Conservation (phyloP, 805 yeast species). For the Candida xiaguanensis region DNA sequence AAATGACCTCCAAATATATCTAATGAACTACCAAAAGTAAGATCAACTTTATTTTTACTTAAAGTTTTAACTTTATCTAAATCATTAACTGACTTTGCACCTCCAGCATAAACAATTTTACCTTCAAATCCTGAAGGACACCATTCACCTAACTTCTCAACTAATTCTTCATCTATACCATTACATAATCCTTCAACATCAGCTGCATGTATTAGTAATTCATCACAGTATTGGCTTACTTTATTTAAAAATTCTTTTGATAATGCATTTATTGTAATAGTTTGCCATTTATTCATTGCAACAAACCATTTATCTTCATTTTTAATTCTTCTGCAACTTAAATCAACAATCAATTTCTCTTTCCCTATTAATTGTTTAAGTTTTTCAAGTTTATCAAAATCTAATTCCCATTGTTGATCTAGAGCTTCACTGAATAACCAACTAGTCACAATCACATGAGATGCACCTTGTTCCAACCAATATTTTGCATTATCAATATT, state of each 20-base stretch:
- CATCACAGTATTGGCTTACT: slow-evolving; percentile 69
- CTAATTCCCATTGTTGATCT: slow-evolving; percentile 39
- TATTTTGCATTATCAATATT: slow-evolving; percentile 63
- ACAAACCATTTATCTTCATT: slow-evolving; percentile 67
- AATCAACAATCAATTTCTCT: slow-evolving; percentile 71
- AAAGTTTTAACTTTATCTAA: slow-evolving; percentile 59
- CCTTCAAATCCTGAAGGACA: slow-evolving; percentile 48
- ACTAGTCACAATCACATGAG: slow-evolving; percentile 87
- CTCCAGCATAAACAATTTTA: slow-evolving; percentile 94
- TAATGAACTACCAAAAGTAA: slow-evolving; percentile 88
- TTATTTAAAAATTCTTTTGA: slow-evolving; percentile 47
- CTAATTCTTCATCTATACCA: slow-evolving; percentile 85
- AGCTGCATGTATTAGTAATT: slow-evolving; percentile 94
- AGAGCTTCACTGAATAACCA: slow-evolving; percentile 74
- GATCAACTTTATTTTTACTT: slow-evolving; percentile 80
- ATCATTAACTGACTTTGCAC: slow-evolving; percentile 76
- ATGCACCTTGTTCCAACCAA: slow-evolving; percentile 79
- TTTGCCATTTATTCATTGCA: slow-evolving; percentile 98
- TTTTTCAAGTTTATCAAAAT: slow-evolving; percentile 48
- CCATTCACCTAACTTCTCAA: slow-evolving; percentile 74
- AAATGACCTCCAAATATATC: slow-evolving; percentile 91
- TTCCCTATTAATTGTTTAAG: slow-evolving; percentile 60
- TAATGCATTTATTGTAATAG: slow-evolving; percentile 65
- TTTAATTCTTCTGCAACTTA: slow-evolving; percentile 64
- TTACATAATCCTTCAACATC: slow-evolving; percentile 96